phyloP scores from a whole-genome alignment of 257 asterid genomes.

The Gentiana macrophylla region DNA sequence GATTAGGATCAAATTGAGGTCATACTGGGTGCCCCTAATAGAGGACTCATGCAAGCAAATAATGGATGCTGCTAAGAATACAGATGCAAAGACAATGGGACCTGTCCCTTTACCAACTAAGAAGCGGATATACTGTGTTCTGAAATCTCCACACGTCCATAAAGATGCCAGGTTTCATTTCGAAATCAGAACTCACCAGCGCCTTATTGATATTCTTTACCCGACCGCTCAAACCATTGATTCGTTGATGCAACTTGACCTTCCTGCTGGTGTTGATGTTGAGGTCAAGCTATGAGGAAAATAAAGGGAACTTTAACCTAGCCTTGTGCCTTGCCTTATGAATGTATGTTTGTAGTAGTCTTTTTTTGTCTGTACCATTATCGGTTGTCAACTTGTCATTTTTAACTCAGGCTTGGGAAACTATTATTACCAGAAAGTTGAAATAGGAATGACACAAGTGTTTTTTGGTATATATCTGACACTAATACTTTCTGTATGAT shows the following conservation, averaged over 20 bases:
- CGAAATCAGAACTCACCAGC: constrained; percentile 89
- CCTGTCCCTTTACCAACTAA: constrained; percentile 94
- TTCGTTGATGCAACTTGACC: constrained; percentile 90
- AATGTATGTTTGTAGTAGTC: too few relatives aligned
- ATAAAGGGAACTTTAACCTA: not conserved
- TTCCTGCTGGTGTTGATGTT: constrained; percentile 98
- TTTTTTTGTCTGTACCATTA: too few relatives aligned
- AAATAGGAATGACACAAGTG: too few relatives aligned
- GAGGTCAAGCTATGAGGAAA: constrained; percentile 72
- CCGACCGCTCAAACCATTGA: constrained; percentile 98
- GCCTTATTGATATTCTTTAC: constrained; percentile 83
- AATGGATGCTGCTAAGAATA: constrained; percentile 79
- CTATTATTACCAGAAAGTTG: too few relatives aligned
- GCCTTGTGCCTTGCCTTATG: too few relatives aligned
- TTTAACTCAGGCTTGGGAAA: too few relatives aligned
- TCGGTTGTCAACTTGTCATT: too few relatives aligned
- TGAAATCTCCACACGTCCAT: constrained; percentile 94
- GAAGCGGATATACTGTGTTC: constrained; percentile 75
- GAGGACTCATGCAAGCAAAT: constrained; percentile 98
- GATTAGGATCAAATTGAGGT: constrained; percentile 84
- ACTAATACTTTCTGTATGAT: too few relatives aligned
- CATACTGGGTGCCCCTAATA: constrained; percentile 89
- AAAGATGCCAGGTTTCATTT: constrained; percentile 97
- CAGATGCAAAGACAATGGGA: constrained; percentile 90
- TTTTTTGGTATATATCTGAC: too few relatives aligned